These are phyloP conservation scores for Eucalyptus marginata DNA, from an alignment of 345 rosid species.

Conservation along the genomic window DNA sequence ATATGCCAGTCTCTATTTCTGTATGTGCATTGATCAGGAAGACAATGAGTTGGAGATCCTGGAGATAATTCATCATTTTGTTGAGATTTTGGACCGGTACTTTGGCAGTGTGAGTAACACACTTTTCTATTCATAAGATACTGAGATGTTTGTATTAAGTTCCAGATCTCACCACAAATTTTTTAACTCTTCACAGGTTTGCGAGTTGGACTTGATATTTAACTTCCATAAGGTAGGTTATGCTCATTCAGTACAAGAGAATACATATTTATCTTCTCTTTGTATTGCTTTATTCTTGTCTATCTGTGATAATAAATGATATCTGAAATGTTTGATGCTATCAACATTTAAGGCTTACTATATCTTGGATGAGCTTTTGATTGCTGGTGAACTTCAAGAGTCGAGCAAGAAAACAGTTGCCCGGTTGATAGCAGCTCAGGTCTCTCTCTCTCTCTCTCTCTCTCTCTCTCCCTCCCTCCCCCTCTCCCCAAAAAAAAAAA, in stretches of 20 bases:
- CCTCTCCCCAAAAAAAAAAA: too few species aligned
- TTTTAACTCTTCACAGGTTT: conserved; percentile 38
- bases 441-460: not conserved
- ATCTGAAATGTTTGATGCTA: not conserved
- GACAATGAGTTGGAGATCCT: conserved; percentile 89
- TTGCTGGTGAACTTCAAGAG: conserved; percentile 97
- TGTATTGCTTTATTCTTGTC: not conserved
- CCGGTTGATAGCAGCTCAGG: conserved; percentile 83
- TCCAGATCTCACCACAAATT: not conserved
- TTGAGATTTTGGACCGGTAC: conserved; percentile 89
- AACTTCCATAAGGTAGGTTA: conserved; percentile 80
- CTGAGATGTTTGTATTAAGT: not conserved
- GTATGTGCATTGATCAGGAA: conserved; percentile 92
- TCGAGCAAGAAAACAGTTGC: conserved; percentile 92
- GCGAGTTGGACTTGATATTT: conserved; percentile 93
- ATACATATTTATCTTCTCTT: not conserved
- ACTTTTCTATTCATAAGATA: not conserved
- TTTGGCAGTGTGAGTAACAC: conserved; percentile 81
- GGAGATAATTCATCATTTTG: conserved; percentile 88
- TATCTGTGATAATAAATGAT: not conserved
- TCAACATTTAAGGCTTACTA: conserved; percentile 61
- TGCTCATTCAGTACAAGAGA: not conserved
- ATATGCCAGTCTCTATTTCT: conserved; percentile 96
- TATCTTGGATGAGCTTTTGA: conserved; percentile 78
- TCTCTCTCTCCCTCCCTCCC: too few species aligned